Evolutionary conservation across 805 yeast genomes (phyloP).

Genomic region (Jamesozyma rosinii): DNA sequence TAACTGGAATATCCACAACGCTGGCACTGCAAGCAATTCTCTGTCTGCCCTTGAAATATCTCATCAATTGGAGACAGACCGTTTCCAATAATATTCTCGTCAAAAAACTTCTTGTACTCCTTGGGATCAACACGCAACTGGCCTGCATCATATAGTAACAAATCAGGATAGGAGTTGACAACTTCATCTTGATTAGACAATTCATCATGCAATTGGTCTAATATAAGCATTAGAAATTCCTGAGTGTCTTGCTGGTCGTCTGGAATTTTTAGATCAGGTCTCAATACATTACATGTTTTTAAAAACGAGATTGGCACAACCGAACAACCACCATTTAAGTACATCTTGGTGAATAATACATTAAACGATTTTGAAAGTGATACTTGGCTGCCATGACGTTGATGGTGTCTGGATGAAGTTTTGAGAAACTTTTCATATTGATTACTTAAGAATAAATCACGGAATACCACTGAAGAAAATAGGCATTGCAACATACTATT

Average conservation of each 20-base stretch:
- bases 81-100: constrained; percentile 40
- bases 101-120: constrained; percentile 58
- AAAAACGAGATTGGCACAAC: constrained; percentile 61
- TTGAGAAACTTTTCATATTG: constrained; percentile 35
- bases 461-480: constrained; percentile 44
- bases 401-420: constrained; percentile 14
- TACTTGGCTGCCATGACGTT: constrained; percentile 3
- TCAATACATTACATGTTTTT: constrained; percentile 39
- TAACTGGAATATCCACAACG: constrained; percentile 54
- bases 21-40: constrained; percentile 52
- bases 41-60: constrained; percentile 65
- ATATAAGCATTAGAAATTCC: constrained; percentile 56
- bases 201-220: constrained; percentile 65
- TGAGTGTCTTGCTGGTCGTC: constrained; percentile 76
- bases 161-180: constrained; percentile 32
- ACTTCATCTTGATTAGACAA: constrained; percentile 35
- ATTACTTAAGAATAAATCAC: constrained; percentile 40
- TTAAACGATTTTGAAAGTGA: constrained; percentile 40
- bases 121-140: constrained; percentile 27
- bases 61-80: constrained; percentile 62
- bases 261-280: constrained; percentile 64
- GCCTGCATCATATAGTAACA: constrained; percentile 29
- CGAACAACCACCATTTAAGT: constrained; percentile 47
- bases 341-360: constrained; percentile 49
- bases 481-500: constrained; percentile 66